Evolutionary conservation across 1,139 yeast genomes (phyloP), one percentile per base, ranked within the genome.

Genomic region (Williopsis jadinii): DNA sequence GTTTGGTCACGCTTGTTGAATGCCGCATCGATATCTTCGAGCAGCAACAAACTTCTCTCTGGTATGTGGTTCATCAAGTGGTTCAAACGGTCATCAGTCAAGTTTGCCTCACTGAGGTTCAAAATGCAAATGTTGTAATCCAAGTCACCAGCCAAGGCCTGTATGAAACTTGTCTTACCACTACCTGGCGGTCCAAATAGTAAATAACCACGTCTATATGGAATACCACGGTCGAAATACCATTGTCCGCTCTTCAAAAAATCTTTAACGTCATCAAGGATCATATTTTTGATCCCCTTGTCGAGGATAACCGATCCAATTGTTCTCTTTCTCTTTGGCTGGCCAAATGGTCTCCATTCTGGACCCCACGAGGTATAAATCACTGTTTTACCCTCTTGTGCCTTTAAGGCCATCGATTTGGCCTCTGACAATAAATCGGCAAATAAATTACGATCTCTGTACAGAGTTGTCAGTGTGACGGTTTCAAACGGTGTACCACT

Each of bases 281-380:
- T 76, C 12, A 62, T 56, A 45, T 82, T 84, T 49, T 80, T 78
- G 37, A 92, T 67, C 1, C 87, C 92, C 31, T 73, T 61, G 58
- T 88, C 97, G 44, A 92, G 67, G 32, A 92, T 80, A 12, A 92
- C 99, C 11, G 95, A 84, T 6, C 85, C 92, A 32, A 90, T 64
- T 38, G 82, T 67, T 54, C 99, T 73, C 63, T 92, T 90, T 52
- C 82, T 82, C 50, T 97, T 73, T 2, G 99, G 97, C 58, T 84
- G 94, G 2, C 99, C 99, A 67, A 92, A 92, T 3, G 96, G 95
- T 53, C 98, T 72, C 99, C 99, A 92, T 58, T 92, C 99, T 11
- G 96, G 96, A 1, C 97, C 98, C 85, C 94, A 90, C 3, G 96
- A 84, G 2, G 96, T 87, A 62, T 77, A 92, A 8, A 92, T 68